These are phyloP conservation scores for Neonectria sp. DNA, from an alignment of 2,329 filamentous ascomycete species.

Conservation along the genomic window DNA sequence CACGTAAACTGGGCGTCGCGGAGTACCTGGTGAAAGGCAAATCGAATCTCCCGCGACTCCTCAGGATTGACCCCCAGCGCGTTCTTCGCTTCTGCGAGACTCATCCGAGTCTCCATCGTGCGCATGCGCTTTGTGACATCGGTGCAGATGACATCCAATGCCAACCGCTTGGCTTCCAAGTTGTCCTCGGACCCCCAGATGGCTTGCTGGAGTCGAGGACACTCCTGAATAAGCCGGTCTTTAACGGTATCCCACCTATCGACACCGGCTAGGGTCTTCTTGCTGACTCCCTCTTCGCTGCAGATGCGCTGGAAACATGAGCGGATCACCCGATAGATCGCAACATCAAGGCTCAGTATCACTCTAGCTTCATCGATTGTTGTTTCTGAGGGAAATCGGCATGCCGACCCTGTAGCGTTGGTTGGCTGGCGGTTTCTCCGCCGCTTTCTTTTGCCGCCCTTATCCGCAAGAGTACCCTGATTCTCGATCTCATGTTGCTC, in stretches of 20 bases:
- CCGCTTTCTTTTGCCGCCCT: constrained; percentile 65
- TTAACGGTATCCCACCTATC: constrained; percentile 83
- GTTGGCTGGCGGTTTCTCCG: constrained; percentile 78
- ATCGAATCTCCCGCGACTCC: constrained; percentile 72
- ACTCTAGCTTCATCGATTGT: constrained; percentile 84
- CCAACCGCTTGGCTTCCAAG: constrained; percentile 74
- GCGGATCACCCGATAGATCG: constrained; percentile 75
- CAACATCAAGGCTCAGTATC: constrained; percentile 75
- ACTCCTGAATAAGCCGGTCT: constrained; percentile 75
- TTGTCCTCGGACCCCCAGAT: constrained; percentile 73
- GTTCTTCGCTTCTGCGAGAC: constrained; percentile 82
- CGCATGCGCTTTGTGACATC: constrained; percentile 88
- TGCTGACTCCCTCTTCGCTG: constrained; percentile 75
- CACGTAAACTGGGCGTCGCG: constrained; percentile 77
- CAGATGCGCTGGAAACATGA: constrained; percentile 80
- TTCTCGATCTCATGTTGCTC: constrained; percentile 9
- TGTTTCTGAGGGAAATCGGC: constrained; percentile 86
- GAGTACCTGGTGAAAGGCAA: constrained; percentile 76
- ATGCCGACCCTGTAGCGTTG: constrained; percentile 77
- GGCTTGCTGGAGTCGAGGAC: constrained; percentile 72
- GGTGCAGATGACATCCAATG: constrained; percentile 84
- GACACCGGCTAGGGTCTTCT: constrained; percentile 82
- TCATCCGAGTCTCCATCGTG: constrained; percentile 75
- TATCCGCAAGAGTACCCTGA: constrained; percentile 23
- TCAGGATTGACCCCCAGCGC: constrained; percentile 61